These are phyloP conservation scores for Hymenoscyphus infarciens DNA, from an alignment of 2,329 filamentous ascomycete genomes.

Conservation along the genomic window DNA sequence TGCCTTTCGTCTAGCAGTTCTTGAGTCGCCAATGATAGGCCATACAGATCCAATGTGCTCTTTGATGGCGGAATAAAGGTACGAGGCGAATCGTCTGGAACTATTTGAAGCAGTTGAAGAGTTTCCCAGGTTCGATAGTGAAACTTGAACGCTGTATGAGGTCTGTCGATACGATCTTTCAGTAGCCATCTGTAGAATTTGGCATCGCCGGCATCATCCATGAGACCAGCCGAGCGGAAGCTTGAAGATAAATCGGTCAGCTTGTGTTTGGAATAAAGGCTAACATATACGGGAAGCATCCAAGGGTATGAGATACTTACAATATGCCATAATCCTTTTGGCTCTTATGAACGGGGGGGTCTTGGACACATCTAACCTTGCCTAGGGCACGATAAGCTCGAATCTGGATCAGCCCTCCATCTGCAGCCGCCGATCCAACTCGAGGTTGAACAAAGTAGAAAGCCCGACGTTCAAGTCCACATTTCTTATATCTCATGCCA, in stretches of 20 bases:
- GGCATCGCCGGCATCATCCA: constrained; percentile 49
- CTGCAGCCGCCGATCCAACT: constrained; percentile 31
- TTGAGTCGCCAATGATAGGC: constrained; percentile 14
- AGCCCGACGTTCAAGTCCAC: constrained; percentile 46
- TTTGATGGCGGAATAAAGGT: constrained; percentile 20
- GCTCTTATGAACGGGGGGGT: constrained; percentile 42
- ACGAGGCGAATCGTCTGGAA: constrained; percentile 30
- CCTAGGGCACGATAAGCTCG: constrained; percentile 50
- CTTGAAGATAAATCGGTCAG: constrained; percentile 34
- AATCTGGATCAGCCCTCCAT: constrained; percentile 55
- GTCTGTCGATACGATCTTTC: constrained; percentile 48
- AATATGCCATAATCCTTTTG: constrained; percentile 51
- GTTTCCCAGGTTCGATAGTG: constrained; percentile 53
- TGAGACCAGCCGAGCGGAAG: constrained; percentile 49
- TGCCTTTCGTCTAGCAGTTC: constrained; percentile 14
- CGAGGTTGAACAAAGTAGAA: constrained; percentile 44
- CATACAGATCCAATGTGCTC: constrained; percentile 23
- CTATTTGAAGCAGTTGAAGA: constrained; percentile 47
- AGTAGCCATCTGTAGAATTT: constrained; percentile 52
- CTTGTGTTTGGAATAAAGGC: background rate
- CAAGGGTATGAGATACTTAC: constrained; percentile 39
- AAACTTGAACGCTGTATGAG: constrained; percentile 52
- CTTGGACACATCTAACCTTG: constrained; percentile 42
- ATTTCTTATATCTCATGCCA: constrained; percentile 34
- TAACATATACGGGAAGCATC: background rate